phyloP scores from a whole-genome alignment of 805 yeast genomes.

The Scheffersomyces amazonensis region DNA sequence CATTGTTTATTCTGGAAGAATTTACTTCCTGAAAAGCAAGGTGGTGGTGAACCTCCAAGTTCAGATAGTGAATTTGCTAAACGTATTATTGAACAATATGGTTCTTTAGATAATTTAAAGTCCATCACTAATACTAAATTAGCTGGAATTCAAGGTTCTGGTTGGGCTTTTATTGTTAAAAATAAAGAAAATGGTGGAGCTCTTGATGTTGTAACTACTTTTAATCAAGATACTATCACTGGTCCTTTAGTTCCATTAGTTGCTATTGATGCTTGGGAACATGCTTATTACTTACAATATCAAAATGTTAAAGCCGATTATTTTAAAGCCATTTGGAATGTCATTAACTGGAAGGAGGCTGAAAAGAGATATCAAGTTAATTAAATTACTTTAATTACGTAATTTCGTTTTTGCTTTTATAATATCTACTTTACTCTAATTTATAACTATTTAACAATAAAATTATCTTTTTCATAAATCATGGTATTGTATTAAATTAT shows the following conservation, averaged over 20 bases:
- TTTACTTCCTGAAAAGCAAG: slow-evolving; percentile 42
- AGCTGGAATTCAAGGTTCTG: slow-evolving; percentile 51
- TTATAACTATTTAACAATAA: no score
- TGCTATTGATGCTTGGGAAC: slow-evolving; percentile 56
- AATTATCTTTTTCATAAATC: no score
- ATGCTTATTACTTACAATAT: slow-evolving; percentile 52
- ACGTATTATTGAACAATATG: slow-evolving; percentile 39
- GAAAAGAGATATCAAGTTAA: slow-evolving; percentile 38
- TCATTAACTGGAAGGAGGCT: slow-evolving; percentile 50
- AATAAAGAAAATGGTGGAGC: slow-evolving; percentile 41
- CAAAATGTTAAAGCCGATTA: slow-evolving; percentile 50
- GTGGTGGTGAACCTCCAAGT: slow-evolving; percentile 59
- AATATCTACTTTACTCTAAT: no score
- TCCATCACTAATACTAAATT: slow-evolving; percentile 39
- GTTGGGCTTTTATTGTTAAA: slow-evolving; percentile 52
- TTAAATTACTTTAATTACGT: no score
- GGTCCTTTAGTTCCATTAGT: slow-evolving; percentile 43
- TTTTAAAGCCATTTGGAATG: slow-evolving; percentile 50
- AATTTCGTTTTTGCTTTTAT: no score
- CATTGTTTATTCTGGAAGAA: slow-evolving; percentile 50
- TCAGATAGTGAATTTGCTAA: slow-evolving; percentile 40
- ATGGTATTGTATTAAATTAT: no score
- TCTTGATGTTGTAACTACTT: slow-evolving; percentile 44
- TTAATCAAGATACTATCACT: slow-evolving; percentile 47
- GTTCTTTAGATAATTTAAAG: slow-evolving; percentile 43